Conservation (phyloP, 371 early-diverging fungal genomes). For the Synchytrium microbalum region DNA sequence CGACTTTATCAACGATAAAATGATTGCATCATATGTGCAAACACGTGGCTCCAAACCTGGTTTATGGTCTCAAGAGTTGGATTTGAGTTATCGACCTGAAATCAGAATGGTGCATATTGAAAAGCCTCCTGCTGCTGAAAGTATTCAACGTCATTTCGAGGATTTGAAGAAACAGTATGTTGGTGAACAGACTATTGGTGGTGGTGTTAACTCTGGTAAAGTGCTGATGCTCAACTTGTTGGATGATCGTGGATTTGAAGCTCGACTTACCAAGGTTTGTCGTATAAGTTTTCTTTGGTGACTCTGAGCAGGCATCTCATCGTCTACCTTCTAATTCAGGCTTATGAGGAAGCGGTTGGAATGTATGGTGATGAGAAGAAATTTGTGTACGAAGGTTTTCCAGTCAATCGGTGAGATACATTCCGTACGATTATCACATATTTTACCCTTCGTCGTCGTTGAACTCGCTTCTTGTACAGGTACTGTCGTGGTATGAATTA, state of each 20-base stretch:
- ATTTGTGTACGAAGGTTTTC: slow-evolving; percentile 38
- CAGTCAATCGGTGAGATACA: slow-evolving; percentile 42
- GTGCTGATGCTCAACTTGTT: slow-evolving; percentile 43
- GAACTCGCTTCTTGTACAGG: too few relatives aligned
- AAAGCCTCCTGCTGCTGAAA: slow-evolving; percentile 26
- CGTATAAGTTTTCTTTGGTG: not conserved
- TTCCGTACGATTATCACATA: too few relatives aligned
- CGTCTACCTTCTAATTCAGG: not conserved
- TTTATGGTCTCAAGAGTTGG: slow-evolving; percentile 55
- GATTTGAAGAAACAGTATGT: slow-evolving; percentile 36
- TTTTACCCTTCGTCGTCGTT: too few relatives aligned
- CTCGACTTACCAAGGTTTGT: slow-evolving; percentile 29
- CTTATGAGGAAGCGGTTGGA: slow-evolving; percentile 18
- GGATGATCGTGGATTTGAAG: slow-evolving; percentile 39
- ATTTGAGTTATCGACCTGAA: slow-evolving; percentile 46
- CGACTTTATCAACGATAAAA: slow-evolving; percentile 25
- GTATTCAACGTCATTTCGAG: slow-evolving; percentile 30
- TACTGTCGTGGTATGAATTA: slow-evolving; percentile 38
- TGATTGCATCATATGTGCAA: slow-evolving; percentile 41
- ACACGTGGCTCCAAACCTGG: slow-evolving; percentile 57
- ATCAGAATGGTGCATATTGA: slow-evolving; percentile 28
- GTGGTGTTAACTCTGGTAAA: slow-evolving; percentile 25
- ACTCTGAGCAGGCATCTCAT: not conserved
- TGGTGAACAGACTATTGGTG: slow-evolving; percentile 16
- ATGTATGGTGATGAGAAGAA: slow-evolving; percentile 23